Evolutionary conservation across 2,329 filamentous ascomycete species (phyloP), one percentile per base, ranked within the genome.

Genomic region (Claviceps sorghi): DNA sequence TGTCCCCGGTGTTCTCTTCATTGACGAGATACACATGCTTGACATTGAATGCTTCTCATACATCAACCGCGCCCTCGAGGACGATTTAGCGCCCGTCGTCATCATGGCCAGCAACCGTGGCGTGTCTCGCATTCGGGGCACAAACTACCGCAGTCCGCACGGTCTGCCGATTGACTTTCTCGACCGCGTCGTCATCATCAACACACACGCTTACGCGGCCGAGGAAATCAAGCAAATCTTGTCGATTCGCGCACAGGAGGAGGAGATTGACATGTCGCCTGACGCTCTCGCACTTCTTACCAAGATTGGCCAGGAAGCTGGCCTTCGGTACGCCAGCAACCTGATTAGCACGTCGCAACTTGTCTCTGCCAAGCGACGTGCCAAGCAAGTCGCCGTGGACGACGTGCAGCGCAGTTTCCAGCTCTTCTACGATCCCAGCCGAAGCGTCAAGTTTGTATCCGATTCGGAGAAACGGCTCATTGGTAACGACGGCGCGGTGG

Each of bases 31-130:
- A 5, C 93, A 98, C 75, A 97, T 98, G 91, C 86, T 98, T 53
- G 93, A 98, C 67, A 96, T 97, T 58, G 93, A 98, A 70, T 97
- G 91, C 74, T 98, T 95, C 75, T 94, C 89, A 45, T 98, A 95
- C 74, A 85, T 98, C 76, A 98, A 98, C 74, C 86, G 93, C 50
- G 93, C 93, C 1, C 77, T 98, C 45, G 93, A 98, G 70, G 88
- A 90, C 55, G 89, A 97, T 62, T 78, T 98, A 34, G 89, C 93
- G 1, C 93, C 93, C 41, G 90, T 98, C 58, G 90, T 98, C 67
- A 98, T 98, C 70, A 98, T 98, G 93, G 93, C 93, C 52, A 95
- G 87, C 76, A 98, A 98, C 73, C 80, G 93, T 55, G 93, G 93
- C 58, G 82, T 89, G 67, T 87, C 93, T 40, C 84, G 85, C 59